Evolutionary conservation across 116 monocot genomes (phyloP), one percentile per base, ranked within the genome.

Genomic region (Dioscorea cayenensis): DNA sequence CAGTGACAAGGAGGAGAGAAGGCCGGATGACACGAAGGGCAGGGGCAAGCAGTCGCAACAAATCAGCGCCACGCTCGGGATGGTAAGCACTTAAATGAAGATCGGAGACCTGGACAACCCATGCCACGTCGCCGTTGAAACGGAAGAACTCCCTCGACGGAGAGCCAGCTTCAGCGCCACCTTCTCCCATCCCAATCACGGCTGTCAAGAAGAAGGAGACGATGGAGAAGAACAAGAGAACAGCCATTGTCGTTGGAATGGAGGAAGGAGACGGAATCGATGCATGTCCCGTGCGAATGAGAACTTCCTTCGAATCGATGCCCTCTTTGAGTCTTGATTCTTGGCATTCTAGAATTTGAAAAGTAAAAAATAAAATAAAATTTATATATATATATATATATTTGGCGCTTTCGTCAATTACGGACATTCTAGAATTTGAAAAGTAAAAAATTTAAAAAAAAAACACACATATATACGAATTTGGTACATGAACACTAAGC

Each of bases 51-150:
- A 80, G 66, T 22, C 19, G 11, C 51, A 38, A 75, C 38, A 94
- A 77, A 50, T 85, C 90, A 4, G 66, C 70, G 48, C 83, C 85
- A 64, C 90, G 81, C 9, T 85, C 76, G 22, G 77, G 87, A 65
- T 85, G 77, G 71, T 85, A 79, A 35, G 79, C 71, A 71, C 94
- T 94, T 69, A 94, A 22, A 63, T 94, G 90, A 69, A 94, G 90
- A 66, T 94, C 94, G 49, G 87, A 78, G 52, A 90, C 75, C 77
- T 94, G 94, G 38, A 94, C 84, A 19, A 90, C 59, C 94, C 94
- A 94, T 25, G 83, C 90, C 63, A 94, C 81, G 68, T 90, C 87
- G 16, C 81, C 87, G 0, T 90, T 85, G 79, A 94, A 67, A 43
- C 78, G 65, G 76, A 94, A 94, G 43, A 74, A 74, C 58, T 80